Evolutionary conservation across 352 stramenopile genomes (phyloP).

Genomic region (Pythium oligandrum): DNA sequence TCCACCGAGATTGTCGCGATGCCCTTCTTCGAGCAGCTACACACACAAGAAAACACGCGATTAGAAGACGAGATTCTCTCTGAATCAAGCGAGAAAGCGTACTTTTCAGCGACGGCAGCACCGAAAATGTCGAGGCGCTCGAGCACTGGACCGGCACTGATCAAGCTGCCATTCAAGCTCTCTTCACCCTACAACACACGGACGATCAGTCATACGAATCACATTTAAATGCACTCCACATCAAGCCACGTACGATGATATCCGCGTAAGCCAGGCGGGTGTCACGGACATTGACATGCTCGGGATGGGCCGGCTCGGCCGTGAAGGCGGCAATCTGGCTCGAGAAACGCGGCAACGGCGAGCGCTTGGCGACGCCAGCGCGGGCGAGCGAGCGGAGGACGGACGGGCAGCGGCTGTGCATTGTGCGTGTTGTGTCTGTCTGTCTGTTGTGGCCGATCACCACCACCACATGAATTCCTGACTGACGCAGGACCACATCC

Average conservation of each 20-base stretch:
- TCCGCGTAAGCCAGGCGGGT: slow-evolving; percentile 52
- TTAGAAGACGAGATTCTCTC: neutral
- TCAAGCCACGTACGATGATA: slow-evolving; percentile 38
- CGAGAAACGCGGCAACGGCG: slow-evolving; percentile 3
- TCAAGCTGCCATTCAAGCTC: slow-evolving; percentile 41
- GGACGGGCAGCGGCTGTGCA: slow-evolving; percentile 10
- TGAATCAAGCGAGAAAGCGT: slow-evolving; percentile 5
- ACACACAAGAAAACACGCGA: slow-evolving; percentile 9
- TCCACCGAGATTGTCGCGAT: slow-evolving; percentile 68
- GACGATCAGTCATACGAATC: neutral
- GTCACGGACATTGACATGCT: slow-evolving; percentile 40
- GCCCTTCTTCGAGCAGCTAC: slow-evolving; percentile 33
- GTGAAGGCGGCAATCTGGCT: slow-evolving; percentile 14
- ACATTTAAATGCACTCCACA: neutral
- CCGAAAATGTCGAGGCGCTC: slow-evolving; percentile 61
- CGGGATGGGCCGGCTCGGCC: slow-evolving; percentile 2
- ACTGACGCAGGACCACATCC: too few relatives aligned
- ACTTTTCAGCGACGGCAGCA: slow-evolving; percentile 61
- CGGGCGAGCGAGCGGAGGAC: slow-evolving; percentile 14
- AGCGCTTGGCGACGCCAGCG: neutral
- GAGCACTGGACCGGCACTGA: slow-evolving; percentile 44
- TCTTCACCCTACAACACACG: slow-evolving; percentile 32
- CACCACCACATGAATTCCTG: too few relatives aligned
- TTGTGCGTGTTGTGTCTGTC: neutral
- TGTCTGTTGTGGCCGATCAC: too few relatives aligned